Evolutionary conservation across 345 rosid species (phyloP).

Genomic region (Capsella bursapastoris): DNA sequence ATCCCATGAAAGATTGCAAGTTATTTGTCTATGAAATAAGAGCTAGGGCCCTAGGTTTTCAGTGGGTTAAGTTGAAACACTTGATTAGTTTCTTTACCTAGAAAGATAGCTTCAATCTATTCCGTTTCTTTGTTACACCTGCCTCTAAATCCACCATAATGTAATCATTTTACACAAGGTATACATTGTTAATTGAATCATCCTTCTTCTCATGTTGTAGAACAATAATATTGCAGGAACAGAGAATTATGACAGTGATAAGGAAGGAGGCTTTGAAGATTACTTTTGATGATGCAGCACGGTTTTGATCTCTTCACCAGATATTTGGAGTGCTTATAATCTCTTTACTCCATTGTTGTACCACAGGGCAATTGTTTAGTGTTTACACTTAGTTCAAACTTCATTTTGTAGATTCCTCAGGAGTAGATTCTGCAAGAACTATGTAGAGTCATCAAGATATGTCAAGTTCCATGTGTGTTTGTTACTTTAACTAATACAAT

Average conservation of each 20-base stretch:
- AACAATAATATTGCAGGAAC: slow-evolving; percentile 62
- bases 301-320: slow-evolving; percentile 20
- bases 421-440: slow-evolving; percentile 27
- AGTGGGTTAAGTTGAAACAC: not conserved
- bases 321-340: slow-evolving; percentile 12
- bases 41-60: not conserved
- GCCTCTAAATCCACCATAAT: slow-evolving; percentile 19
- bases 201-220: slow-evolving; percentile 39
- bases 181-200: slow-evolving; percentile 30
- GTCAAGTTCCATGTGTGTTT: slow-evolving; percentile 26
- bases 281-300: slow-evolving; percentile 60
- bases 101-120: too few relatives aligned
- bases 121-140: not conserved
- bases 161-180: slow-evolving; percentile 22
- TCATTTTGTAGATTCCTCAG: slow-evolving; percentile 23
- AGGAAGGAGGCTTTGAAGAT: slow-evolving; percentile 82
- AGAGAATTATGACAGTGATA: slow-evolving; percentile 54
- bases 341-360: slow-evolving; percentile 36
- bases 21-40: slow-evolving; percentile 19
- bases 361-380: slow-evolving; percentile 31
- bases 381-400: slow-evolving; percentile 34
- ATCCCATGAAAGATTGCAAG: slow-evolving; percentile 29
- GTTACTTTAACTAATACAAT: slow-evolving; percentile 29
- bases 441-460: slow-evolving; percentile 26
- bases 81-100: slow-evolving; percentile 16